These are phyloP conservation scores for Xylaria sp. DNA, from an alignment of 2,329 filamentous ascomycete genomes.

Conservation along the genomic window DNA sequence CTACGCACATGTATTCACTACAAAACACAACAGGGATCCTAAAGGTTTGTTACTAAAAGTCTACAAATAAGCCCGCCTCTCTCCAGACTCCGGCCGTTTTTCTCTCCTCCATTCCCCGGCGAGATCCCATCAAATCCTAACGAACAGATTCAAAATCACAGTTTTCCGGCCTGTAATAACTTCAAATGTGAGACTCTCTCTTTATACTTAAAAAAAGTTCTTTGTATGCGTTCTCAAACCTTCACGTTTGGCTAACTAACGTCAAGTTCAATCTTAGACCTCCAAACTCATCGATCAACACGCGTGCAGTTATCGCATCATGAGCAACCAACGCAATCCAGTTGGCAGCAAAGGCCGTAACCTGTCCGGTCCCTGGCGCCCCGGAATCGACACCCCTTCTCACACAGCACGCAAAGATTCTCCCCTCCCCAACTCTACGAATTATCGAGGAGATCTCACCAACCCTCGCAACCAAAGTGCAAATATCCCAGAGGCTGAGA, in stretches of 20 bases:
- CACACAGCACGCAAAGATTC: background rate
- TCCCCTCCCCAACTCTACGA: constrained; percentile 2
- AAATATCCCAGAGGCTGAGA: constrained; percentile 20
- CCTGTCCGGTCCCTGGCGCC: constrained; percentile 18
- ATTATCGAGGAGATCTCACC: constrained; percentile 25
- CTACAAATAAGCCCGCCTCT: background rate
- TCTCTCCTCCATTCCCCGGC: background rate
- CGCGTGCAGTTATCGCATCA: background rate
- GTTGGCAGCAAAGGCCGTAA: background rate
- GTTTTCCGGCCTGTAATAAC: background rate
- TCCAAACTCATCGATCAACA: background rate
- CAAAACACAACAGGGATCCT: background rate
- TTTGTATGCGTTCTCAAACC: background rate
- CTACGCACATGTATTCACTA: background rate
- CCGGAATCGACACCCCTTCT: background rate
- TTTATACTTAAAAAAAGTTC: background rate
- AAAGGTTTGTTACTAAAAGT: background rate
- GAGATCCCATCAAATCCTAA: background rate
- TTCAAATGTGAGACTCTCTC: background rate
- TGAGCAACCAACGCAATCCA: constrained; percentile 3
- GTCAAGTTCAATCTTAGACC: background rate
- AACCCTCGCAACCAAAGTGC: constrained; percentile 29
- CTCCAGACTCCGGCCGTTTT: background rate
- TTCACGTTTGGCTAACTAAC: background rate
- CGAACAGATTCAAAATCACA: background rate